Evolutionary conservation across 2,329 filamentous ascomycete species (phyloP), one percentile per base, ranked within the genome.

Genomic region (Exophiala mesophila): DNA sequence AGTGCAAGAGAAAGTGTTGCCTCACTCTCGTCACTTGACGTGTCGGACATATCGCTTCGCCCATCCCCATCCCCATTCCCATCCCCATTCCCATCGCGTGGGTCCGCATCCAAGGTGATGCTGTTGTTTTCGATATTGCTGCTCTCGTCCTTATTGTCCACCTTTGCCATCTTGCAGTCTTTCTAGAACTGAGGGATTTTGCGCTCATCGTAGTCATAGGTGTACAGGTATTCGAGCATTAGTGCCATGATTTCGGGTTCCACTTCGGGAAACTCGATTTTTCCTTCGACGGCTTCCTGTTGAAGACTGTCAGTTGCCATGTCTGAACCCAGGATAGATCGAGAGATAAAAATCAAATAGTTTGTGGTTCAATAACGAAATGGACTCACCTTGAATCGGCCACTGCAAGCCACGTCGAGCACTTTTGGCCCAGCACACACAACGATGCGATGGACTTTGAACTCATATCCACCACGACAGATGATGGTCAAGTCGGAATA

Each of bases 401-500:
- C 43, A 37, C 52, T 48, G 29, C 55, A 38, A 12, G 50, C 52
- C 12, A 49, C 41, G 6, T 38, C 37, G 7, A 59, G 40, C 16
- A 58, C 50, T 0, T 49, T 23, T 5, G 57, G 59, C 18, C 55
- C 41, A 1, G 45, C 6, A 38, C 54, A 59, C 4, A 60, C 37
- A 12, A 58, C 47, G 4, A 36, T 21, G 37, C 55, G 55, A 31
- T 61, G 57, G 3, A 59, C 56, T 6, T 47, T 49, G 39, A 58
- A 57, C 16, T 50, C 44, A 12, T 48, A 13, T 2, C 41, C 54
- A n/a, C n/a, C n/a, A 21, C 55, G 36, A 41, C 55, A 59, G 13
- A 18, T 32, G 21, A 48, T 41, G 20, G 31, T 40, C 10, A 48
- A 29, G 21, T 48, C 45, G 3, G 41, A 34, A 26, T 38, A 48